Base-by-base conservation (phyloP, 257 asterid species). In the Solanum clarkiae region DNA sequence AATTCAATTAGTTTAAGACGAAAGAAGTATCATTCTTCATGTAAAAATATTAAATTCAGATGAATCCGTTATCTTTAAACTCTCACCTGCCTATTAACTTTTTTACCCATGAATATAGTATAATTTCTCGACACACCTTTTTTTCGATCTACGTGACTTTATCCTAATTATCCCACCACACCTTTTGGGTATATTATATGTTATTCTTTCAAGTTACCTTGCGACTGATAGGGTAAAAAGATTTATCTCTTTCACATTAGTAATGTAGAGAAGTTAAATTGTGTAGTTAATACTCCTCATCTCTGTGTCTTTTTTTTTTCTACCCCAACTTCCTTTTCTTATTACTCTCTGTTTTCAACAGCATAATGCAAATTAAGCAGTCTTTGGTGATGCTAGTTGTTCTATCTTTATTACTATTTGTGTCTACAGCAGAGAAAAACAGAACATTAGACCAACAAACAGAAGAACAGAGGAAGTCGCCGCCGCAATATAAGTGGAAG, bases 341-440 rank as follows among this genome's bases (percentile, higher is more conserved):
- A 14, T 14, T 74, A 74, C 0, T 74, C 44, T 47, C 60, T 74
- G 42, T 74, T 22, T 47, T 22, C 44, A 53, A 26, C 57, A 16
- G 20, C 14, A 80, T 26, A 26, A 86, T 90, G 90, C 85, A 62
- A 75, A 53, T 29, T 55, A 49, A 85, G 86, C 84, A 22, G 53
- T 55, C 32, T 20, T 59, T 90, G n/a, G 17, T 80, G 57, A n/a
- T 84, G 13, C 60, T 90, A 71, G 84, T 85, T 51, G 24, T 70
- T 44, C 15, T 85, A 2, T 56, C 80, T 22, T 84, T 81, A 4
- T 26, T 36, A 36, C 42, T 87, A 22, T 47, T 90, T 44, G 86
- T 75, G 14, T 60, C 84, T 47, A 91, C 81, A 62, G 90, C 81
- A 70, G 86, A 66, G 32, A 84, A 62, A 22, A 84, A 84, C 65